These are phyloP conservation scores for Lodderomyces orthopsilosis DNA, from an alignment of 1,139 yeast species.

Conservation along the genomic window DNA sequence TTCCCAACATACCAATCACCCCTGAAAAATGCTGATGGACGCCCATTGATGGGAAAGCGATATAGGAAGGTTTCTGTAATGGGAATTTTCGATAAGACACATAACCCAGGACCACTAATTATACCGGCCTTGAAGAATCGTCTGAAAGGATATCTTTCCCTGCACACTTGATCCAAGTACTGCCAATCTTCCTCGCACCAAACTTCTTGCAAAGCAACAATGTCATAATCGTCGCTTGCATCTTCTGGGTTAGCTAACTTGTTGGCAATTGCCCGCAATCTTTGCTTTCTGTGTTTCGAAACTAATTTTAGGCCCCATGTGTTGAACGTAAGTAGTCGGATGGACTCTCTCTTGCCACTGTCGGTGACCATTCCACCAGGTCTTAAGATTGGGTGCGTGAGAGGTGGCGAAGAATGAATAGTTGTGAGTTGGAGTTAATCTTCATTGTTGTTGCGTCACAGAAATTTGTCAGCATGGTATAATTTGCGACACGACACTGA, in stretches of 20 bases:
- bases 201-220: slow-evolving; percentile 87
- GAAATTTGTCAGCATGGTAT: no score
- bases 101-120: slow-evolving; percentile 90
- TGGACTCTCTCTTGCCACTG: slow-evolving; percentile 7
- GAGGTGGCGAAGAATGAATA: no score
- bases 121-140: slow-evolving; percentile 81
- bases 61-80: slow-evolving; percentile 75
- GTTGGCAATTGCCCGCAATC: slow-evolving; percentile 75
- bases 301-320: slow-evolving; percentile 91
- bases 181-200: slow-evolving; percentile 90
- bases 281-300: slow-evolving; percentile 60
- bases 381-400: not conserved
- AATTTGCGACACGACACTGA: not conserved
- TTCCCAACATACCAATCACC: slow-evolving; percentile 99
- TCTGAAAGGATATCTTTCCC: slow-evolving; percentile 54
- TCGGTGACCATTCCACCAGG: not conserved
- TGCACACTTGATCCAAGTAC: slow-evolving; percentile 49
- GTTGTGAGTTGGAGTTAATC: no score
- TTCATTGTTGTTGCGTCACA: no score
- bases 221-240: slow-evolving; percentile 58
- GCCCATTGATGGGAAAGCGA: slow-evolving; percentile 87
- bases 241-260: slow-evolving; percentile 44
- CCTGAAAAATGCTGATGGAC: slow-evolving; percentile 88
- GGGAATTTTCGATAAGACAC: slow-evolving; percentile 79
- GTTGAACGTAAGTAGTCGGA: slow-evolving; percentile 63